phyloP scores from a whole-genome alignment of 257 asterid genomes.

The Dorcoceras hygrometricum region DNA sequence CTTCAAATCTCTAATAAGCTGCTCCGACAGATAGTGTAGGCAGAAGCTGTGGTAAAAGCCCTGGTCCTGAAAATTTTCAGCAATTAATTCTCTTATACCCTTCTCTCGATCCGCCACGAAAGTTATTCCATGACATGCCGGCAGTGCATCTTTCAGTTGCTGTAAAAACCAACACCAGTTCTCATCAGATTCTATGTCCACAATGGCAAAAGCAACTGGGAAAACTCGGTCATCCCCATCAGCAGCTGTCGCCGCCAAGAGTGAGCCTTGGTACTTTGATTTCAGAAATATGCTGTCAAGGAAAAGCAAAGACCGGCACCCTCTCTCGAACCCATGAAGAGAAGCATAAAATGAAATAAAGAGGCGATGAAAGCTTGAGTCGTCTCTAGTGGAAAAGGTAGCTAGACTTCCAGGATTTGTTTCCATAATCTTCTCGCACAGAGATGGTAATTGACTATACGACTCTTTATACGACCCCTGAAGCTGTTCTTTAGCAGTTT shows the following conservation, averaged over 20 bases:
- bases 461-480: constrained; percentile 99
- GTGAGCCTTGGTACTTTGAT: constrained; percentile 94
- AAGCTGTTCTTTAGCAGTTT: constrained; percentile 97
- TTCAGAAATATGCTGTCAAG: constrained; percentile 78
- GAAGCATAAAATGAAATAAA: constrained; percentile 89
- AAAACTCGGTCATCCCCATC: constrained; percentile 84
- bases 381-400: constrained; percentile 85
- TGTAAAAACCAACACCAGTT: constrained; percentile 92
- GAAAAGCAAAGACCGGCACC: constrained; percentile 91
- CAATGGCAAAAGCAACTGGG: constrained; percentile 94
- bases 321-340: constrained; percentile 77
- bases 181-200: constrained; percentile 80
- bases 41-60: constrained; percentile 83
- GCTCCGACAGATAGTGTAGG: constrained; percentile 76
- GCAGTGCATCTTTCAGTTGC: constrained; percentile 70
- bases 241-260: constrained; percentile 91
- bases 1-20: constrained; percentile 68
- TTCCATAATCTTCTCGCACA: constrained; percentile 88
- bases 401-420: constrained; percentile 95
- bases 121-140: constrained; percentile 59
- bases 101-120: constrained; percentile 85
- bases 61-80: constrained; percentile 58
- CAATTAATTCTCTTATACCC: constrained; percentile 75
- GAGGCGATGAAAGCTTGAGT: constrained; percentile 89
- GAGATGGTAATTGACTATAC: constrained; percentile 74